Evolutionary conservation across 306 rosid species (phyloP), one percentile per base, ranked within the genome.

Genomic region (Fragaria vesca): DNA sequence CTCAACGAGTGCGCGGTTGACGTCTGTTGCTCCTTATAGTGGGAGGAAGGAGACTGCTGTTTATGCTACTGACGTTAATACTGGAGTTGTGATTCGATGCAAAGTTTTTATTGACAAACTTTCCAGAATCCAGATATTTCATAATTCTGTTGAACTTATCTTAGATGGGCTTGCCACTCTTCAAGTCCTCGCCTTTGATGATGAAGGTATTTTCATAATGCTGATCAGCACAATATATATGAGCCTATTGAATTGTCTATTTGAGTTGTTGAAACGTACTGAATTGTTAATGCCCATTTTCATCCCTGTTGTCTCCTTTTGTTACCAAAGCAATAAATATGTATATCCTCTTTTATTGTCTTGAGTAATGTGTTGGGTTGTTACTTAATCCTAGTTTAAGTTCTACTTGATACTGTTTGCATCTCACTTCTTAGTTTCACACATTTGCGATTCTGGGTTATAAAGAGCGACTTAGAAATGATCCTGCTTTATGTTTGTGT

Each of bases 31-130:
- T 76, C 89, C 97, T 68, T 94, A 88, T 72, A 86, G 90, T 60
- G 97, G 98, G 76, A 84, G 97, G 76, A 94, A 92, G 86, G 98
- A 94, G 90, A 94, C 98, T 24, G 97, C 98, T 47, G 91, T 94
- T 79, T 94, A 94, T 81, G 98, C 98, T 57, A 79, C 95, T 1
- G 97, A 94, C 77, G 82, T 90, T 43, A 78, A 74, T 30, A 88
- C 95, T 15, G 98, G 97, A 78, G 78, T 52, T 77, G 90, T 92
- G 65, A 86, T 89, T 71, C 97, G 98, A 26, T 90, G 97, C 86
- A 94, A 94, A 93, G 97, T 94, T 71, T 94, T 90, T 79, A 90
- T 94, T 51, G 98, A 94, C 83, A 89, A 86, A 34, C 81, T 94
- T 81, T 88, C 93, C 48, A 87, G 97, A 84, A 89, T 92, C 71